These are phyloP conservation scores for Backusella liffmaniae DNA, from an alignment of 192 early-diverging fungal genomes.

Conservation along the genomic window DNA sequence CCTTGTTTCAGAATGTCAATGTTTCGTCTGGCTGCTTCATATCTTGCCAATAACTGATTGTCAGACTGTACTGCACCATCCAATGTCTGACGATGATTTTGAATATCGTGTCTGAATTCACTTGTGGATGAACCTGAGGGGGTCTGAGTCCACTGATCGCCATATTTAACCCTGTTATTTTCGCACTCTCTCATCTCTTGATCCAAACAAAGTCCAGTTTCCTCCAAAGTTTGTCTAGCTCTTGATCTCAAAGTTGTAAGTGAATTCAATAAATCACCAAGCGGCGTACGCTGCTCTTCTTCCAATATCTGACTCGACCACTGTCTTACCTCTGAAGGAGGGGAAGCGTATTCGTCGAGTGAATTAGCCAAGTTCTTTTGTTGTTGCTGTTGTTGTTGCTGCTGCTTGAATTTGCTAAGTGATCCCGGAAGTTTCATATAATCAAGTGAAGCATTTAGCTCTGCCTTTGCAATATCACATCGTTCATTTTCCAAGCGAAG, in stretches of 20 bases:
- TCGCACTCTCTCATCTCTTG: slow-evolving; percentile 14
- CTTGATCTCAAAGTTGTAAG: slow-evolving; percentile 68
- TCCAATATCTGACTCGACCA: slow-evolving; percentile 59
- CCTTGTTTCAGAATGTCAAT: slow-evolving; percentile 45
- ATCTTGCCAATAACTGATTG: slow-evolving; percentile 40
- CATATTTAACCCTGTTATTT: slow-evolving; percentile 54
- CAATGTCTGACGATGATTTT: slow-evolving; percentile 69
- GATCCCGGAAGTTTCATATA: slow-evolving; percentile 84
- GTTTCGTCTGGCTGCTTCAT: slow-evolving; percentile 41
- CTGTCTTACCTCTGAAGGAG: slow-evolving; percentile 58
- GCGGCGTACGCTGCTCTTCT: slow-evolving; percentile 49
- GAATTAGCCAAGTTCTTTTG: slow-evolving; percentile 21
- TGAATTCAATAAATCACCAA: slow-evolving; percentile 57
- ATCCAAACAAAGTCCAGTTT: slow-evolving; percentile 34
- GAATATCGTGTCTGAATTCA: slow-evolving; percentile 76
- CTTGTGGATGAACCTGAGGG: slow-evolving; percentile 73
- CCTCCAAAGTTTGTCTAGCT: slow-evolving; percentile 65
- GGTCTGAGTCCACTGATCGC: slow-evolving; percentile 82
- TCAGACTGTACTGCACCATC: slow-evolving; percentile 75
- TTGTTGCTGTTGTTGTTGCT: slow-evolving; percentile 30
- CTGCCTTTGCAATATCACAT: slow-evolving; percentile 80
- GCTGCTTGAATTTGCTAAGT: slow-evolving; percentile 74
- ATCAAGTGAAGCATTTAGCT: slow-evolving; percentile 78
- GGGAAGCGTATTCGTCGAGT: slow-evolving; percentile 54
- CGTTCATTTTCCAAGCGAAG: slow-evolving; percentile 77